Conservation (phyloP, 371 early-diverging fungal species). For the Mucor irregularis region DNA sequence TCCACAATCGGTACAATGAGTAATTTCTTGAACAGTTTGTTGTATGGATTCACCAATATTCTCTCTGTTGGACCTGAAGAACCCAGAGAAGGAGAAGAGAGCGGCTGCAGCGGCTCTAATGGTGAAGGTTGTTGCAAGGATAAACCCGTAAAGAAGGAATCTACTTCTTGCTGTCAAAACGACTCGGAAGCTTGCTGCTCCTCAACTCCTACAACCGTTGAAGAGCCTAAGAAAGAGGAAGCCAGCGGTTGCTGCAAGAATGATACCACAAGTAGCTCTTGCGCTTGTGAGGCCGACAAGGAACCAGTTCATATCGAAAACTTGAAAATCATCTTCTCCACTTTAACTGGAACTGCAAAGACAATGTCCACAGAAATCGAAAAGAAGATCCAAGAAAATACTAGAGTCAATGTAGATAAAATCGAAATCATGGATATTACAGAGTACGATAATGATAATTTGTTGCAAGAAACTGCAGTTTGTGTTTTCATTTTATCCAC, state of each 20-base stretch:
- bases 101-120: conserved; percentile 21
- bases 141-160: not conserved
- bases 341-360: conserved; percentile 55
- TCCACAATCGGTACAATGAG: too few relatives aligned
- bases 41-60: conserved; percentile 46
- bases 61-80: conserved; percentile 42
- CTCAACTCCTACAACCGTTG: not conserved
- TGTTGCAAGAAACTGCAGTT: conserved; percentile 57
- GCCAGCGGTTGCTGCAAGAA: conserved; percentile 1
- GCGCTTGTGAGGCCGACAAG: conserved; percentile 16
- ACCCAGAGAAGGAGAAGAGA: conserved; percentile 17
- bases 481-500: conserved; percentile 72
- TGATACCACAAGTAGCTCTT: conserved; percentile 1
- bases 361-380: conserved; percentile 40
- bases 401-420: conserved; percentile 21
- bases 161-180: conserved; percentile 12
- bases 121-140: conserved; percentile 35
- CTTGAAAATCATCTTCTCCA: conserved; percentile 51
- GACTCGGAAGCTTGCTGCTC: conserved; percentile 6
- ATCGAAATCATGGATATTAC: conserved; percentile 58
- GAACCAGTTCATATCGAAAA: conserved; percentile 33
- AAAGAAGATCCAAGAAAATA: conserved; percentile 19
- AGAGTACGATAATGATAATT: conserved; percentile 74
- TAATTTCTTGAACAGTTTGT: conserved; percentile 40
- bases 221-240: not conserved